Conservation (phyloP, 78 protist genomes). For the Monosiga brevicollis region DNA sequence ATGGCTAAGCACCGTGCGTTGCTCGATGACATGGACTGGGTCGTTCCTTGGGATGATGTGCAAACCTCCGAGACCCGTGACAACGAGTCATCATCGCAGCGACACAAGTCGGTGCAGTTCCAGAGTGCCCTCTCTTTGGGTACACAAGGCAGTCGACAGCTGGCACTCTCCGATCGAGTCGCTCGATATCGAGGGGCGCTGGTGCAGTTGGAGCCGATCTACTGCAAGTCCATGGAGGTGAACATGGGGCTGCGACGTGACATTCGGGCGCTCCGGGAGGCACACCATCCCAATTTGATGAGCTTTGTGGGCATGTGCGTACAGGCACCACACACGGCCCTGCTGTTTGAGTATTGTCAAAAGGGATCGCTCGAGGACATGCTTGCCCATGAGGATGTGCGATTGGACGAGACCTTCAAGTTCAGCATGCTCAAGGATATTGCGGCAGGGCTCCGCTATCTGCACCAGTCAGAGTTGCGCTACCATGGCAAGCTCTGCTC, state of each 20-base stretch:
- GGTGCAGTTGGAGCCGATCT: background rate
- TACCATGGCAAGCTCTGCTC: background rate
- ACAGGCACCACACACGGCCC: background rate
- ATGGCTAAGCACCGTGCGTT: background rate
- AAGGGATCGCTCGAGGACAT: conserved; percentile 3
- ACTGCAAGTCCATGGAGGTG: background rate
- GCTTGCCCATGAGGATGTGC: background rate
- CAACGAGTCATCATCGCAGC: background rate
- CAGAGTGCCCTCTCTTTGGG: background rate
- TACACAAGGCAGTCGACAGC: background rate
- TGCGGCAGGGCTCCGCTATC: background rate
- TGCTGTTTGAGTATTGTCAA: background rate
- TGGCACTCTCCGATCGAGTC: background rate
- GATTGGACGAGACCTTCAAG: background rate
- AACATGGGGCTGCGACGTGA: background rate
- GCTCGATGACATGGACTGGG: background rate
- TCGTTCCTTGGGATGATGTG: background rate
- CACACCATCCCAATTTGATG: background rate
- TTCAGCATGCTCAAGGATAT: background rate
- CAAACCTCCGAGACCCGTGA: background rate
- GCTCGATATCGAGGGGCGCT: background rate
- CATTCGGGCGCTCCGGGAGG: background rate
- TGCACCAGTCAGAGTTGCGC: background rate
- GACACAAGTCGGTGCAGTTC: background rate
- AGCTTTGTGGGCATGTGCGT: background rate